Evolutionary conservation across 2,329 filamentous ascomycete genomes (phyloP), one percentile per base, ranked within the genome.

Genomic region (Penicillium griseofulvum): DNA sequence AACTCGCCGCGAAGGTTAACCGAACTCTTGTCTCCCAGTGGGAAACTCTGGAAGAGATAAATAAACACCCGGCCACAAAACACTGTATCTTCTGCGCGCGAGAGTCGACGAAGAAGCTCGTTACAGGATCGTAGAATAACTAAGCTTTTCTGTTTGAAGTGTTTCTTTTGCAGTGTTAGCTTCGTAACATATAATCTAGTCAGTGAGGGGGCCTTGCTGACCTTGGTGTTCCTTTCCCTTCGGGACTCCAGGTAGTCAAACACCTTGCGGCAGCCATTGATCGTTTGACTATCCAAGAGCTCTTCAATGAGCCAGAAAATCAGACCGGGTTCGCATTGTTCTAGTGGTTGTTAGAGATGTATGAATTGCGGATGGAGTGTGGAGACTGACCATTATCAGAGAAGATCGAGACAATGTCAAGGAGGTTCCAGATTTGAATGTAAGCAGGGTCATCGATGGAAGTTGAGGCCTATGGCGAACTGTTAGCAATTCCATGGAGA

Each of bases 11-110:
- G 85, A 37, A 97, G 81, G 68, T 99, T 99, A 47, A 99, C 94
- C 0, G 94, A 97, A 71, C 94, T 97, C 71, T 93, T 94, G 74
- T 99, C 95, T 31, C 93, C 93, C 0, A 99, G 80, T 1, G 94
- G 94, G 68, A 99, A 97, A 72, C 91, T 96, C 72, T 99, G 94
- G 74, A 97, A 99, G 70, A 99, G 85, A 74, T 97, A 99, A 61
- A 99, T 97, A 74, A 97, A 97, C 26, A 99, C 94, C 37, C 94
- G 85, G 16, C 94, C 94, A 68, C 94, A 99, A 71, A 99, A 99
- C 0, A 95, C 91, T 0, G 94, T 95, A 73, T 99, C 94, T 71
- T 97, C 92, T 4, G 94, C 93, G 54, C 94, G 85, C n/a, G 94
- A 97, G 2, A 99, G 81, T 43, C 94, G 84, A 34, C 93, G 87